phyloP scores from a whole-genome alignment of 1,284 basidiomycete genomes.

The Golubevia pallescens region DNA sequence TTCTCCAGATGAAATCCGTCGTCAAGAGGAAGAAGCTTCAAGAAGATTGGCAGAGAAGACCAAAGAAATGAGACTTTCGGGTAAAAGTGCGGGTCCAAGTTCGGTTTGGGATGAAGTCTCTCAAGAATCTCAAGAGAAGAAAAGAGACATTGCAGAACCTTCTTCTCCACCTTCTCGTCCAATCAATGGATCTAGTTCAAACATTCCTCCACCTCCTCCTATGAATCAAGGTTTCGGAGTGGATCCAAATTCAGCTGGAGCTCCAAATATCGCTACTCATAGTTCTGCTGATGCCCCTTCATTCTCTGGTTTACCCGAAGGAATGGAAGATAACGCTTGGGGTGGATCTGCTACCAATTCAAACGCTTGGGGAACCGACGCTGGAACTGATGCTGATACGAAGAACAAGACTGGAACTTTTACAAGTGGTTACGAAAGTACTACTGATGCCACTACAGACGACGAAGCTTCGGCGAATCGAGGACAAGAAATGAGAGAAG shows the following conservation, averaged over 20 bases:
- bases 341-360: constrained; percentile 12
- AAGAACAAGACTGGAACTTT: neutral
- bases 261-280: constrained; percentile 52
- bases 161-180: constrained; percentile 18
- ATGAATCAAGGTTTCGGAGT: constrained; percentile 38
- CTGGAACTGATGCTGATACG: constrained; percentile 2
- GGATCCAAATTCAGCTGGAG: constrained; percentile 40
- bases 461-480: constrained; percentile 5
- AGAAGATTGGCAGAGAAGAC: constrained; percentile 52
- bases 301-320: constrained; percentile 43
- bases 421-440: constrained; percentile 7
- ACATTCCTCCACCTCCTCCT: constrained; percentile 23
- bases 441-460: constrained; percentile 8
- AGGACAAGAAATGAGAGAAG: constrained; percentile 22
- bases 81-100: constrained; percentile 30
- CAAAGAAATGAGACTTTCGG: constrained; percentile 38
- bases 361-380: constrained; percentile 1
- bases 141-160: constrained; percentile 32
- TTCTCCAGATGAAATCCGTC: constrained; percentile 51
- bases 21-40: constrained; percentile 57
- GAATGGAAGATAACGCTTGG: constrained; percentile 48
- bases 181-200: constrained; percentile 12
- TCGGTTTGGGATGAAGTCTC: constrained; percentile 50
- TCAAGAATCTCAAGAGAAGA: constrained; percentile 23
- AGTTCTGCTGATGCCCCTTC: constrained; percentile 39